These are phyloP conservation scores for Rhizophagus sp. DNA, from an alignment of 192 early-diverging fungal species.

Conservation along the genomic window DNA sequence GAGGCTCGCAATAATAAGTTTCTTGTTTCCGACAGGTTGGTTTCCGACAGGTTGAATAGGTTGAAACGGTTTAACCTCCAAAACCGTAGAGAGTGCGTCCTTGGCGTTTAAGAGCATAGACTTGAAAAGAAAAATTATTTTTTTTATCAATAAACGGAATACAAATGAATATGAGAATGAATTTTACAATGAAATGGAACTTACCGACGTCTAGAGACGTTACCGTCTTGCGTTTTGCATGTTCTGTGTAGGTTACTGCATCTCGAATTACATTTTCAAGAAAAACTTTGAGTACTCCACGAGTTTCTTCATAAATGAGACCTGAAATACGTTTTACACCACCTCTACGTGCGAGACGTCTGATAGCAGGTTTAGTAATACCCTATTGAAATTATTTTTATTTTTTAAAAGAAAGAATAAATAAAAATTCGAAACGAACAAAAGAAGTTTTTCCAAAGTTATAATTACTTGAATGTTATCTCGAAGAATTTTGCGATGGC, in stretches of 20 bases:
- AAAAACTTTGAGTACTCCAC: slow-evolving; percentile 95
- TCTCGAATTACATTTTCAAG: slow-evolving; percentile 96
- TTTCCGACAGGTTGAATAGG: not conserved
- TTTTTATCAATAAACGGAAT: not conserved
- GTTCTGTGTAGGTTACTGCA: slow-evolving; percentile 94
- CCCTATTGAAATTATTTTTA: not conserved
- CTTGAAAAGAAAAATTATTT: slow-evolving; percentile 32
- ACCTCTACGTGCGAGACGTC: slow-evolving; percentile 98
- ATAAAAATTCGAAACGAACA: not conserved
- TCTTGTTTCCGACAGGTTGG: not conserved
- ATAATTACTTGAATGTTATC: slow-evolving; percentile 62
- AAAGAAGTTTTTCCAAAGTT: not conserved
- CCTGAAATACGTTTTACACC: slow-evolving; percentile 99
- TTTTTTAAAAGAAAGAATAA: not conserved
- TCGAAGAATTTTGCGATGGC: slow-evolving; percentile 92
- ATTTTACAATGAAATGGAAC: not conserved
- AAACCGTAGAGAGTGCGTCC: slow-evolving; percentile 89
- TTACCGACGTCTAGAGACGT: slow-evolving; percentile 92
- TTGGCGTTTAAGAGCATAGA: slow-evolving; percentile 98
- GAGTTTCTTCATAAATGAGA: slow-evolving; percentile 98
- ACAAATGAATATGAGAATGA: not conserved
- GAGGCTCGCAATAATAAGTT: not conserved
- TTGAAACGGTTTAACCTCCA: slow-evolving; percentile 45
- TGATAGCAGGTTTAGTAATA: slow-evolving; percentile 59
- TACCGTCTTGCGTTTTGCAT: slow-evolving; percentile 99